Conservation (phyloP, 768 basidiomycete genomes). For the Gymnopilus junonius region DNA sequence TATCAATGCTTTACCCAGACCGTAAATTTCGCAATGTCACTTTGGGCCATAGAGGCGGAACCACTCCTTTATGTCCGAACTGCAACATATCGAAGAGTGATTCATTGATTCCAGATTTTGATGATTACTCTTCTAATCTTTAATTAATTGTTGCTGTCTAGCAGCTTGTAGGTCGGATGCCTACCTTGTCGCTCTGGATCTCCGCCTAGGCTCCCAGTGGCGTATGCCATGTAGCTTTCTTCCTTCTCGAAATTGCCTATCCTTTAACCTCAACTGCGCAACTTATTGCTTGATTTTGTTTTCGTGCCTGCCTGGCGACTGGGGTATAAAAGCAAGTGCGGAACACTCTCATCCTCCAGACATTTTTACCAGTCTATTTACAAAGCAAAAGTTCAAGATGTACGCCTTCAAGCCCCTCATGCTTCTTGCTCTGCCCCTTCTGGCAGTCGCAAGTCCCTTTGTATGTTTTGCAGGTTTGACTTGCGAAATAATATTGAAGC, state of each 20-base stretch:
- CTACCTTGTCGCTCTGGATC: background rate
- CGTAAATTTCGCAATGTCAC: background rate
- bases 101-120: background rate
- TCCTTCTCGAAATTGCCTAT: background rate
- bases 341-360: constrained; percentile 10
- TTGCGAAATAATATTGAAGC: background rate
- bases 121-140: constrained; percentile 4
- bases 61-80: background rate
- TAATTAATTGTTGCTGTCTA: constrained; percentile 1
- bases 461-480: constrained; percentile 18
- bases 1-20: background rate
- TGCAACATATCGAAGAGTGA: background rate
- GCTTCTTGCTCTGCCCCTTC: constrained; percentile 28
- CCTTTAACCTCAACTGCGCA: background rate
- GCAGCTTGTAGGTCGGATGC: background rate
- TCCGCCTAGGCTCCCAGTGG: constrained; percentile 1
- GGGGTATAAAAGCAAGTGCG: constrained; percentile 10
- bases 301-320: background rate
- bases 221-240: background rate
- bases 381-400: constrained; percentile 17
- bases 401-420: constrained; percentile 22
- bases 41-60: background rate
- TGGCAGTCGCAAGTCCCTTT: constrained; percentile 28
- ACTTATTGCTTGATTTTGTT: background rate
- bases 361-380: constrained; percentile 14